Evolutionary conservation across 78 protist species (phyloP), one percentile per base, ranked within the genome.

Genomic region (Dictyostelium firmibasis): DNA sequence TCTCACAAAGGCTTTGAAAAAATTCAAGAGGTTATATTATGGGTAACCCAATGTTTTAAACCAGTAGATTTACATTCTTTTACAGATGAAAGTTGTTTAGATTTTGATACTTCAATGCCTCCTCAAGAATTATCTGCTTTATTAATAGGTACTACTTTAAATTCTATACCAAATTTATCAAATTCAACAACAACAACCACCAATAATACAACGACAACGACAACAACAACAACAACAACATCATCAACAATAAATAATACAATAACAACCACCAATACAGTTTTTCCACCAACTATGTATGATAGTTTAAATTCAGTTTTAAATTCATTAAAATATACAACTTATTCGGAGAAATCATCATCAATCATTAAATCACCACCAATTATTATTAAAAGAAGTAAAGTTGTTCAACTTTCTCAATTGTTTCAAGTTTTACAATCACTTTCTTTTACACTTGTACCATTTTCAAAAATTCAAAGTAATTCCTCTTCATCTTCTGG

Each of bases 41-140:
- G 94, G 94, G 47, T 67, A 36, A 81, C 87, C 0, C 69, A 89
- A 25, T 89, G 94, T 33, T 89, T 89, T 10, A 50, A 77, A 44
- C 93, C 75, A 67, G 14, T 50, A 8, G 89, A 84, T 25, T n/a
- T 6, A 9, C 44, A 62, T 83, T 2, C 41, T 3, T 38, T 43
- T 27, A 88, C 86, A 0, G 82, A 89, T 70, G 94, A 89, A 9
- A 8, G 29, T 3, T 78, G 64, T 25, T 18, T 41, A 25, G 84
- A 81, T 31, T 41, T 84, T 60, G 79, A 84, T 84, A 27, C 25
- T 16, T 38, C 81, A 14, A 14, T 35, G 13, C 79, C 89, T 9
- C 0, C 43, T 3, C 31, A 50, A 44, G 86, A 82, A 11, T n/a
- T 33, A 23, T 18, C 43, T 5, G 86, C 86, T 3, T 16, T 82